Evolutionary conservation across 2,329 filamentous ascomycete species (phyloP), one percentile per base, ranked within the genome.

Genomic region (Aureobasidium sp.): DNA sequence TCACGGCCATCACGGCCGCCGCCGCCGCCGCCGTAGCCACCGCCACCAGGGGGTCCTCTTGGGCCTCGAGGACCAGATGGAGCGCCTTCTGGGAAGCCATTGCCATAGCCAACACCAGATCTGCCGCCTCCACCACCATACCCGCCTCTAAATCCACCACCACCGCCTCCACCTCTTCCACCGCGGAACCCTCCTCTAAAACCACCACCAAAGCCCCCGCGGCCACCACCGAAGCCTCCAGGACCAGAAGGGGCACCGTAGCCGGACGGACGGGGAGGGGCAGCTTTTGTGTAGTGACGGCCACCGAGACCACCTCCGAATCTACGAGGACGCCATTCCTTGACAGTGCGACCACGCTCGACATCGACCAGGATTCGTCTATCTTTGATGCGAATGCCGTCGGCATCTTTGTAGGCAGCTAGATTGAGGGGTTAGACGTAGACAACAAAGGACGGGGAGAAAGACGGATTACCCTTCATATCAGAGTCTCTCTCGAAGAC

Each of bases 401-500:
- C 90, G 60, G 80, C 83, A 65, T 84, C 81, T 66, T 86, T 95
- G 77, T 96, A 84, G 71, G 93, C 93, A 78, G 90, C 93, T 95
- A 79, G 73, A 70, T n/a, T n/a, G n/a, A 70, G 68, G 70, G 71
- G 64, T 71, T 42, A 55, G 50, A 47, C 54, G 62, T 32, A 63
- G 61, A 8, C 12, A 27, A 16, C 27, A 40, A 41, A 27, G 12
- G 48, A 11, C 25, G 34, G n/a, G n/a, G n/a, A 32, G 35, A 41
- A 76, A 87, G 74, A 61, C 64, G 60, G 65, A 68, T 62, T 69
- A 96, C 90, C 90, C 89, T 94, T 94, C 90, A 97, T 96, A 69
- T 97, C 93, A 72, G 91, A 90, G 73, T 97, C 93, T 69, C 88
- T 85, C 72, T 97, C 91, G 68, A 91, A 98, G 52, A 97, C 88